Evolutionary conservation across 805 yeast genomes (phyloP), one percentile per base, ranked within the genome.

Genomic region (Metahyphopichia silvanorum): DNA sequence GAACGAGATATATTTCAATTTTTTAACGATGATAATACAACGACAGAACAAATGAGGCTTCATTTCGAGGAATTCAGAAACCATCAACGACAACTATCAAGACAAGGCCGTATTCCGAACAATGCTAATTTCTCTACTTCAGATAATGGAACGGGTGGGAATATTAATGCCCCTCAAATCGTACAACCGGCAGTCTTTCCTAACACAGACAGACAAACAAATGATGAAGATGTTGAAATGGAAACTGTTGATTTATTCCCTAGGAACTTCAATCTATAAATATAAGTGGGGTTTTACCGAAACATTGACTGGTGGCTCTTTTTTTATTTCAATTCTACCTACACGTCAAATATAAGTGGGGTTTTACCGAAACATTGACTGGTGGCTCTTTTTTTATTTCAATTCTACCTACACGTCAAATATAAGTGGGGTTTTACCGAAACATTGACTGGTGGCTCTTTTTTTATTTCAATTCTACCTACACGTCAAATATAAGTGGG

Each of bases 181-280:
- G 43, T 45, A 12, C 72, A 65, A 38, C 68, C 66, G 5, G 60
- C 71, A 11, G 67, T 66, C 3, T 66, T 66, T 34, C 60, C 67
- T 15, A 20, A 18, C 7, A 16, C 17, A 6, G 22, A 27, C 10
- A 27, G 21, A 6, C 55, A 51, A 5, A 51, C 46, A 28, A 61
- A 53, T 23, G 60, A 54, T 25, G 63, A 55, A 23, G 67, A 66
- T 30, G 44, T 46, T 16, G 63, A 58, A 21, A 57, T 57, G 61
- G 66, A 60, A 29, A 35, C 48, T 11, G 51, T 43, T 17, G 53
- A 48, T 21, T 44, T 55, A 21, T 54, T 54, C 21, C 55, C 57
- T 11, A 37, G 55, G 16, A 39, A 31, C 20, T 25, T 23, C 10
- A 26, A 26, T 9, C 10, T 21, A 11, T 21, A 21, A 21, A 21